Base-by-base conservation (phyloP, 139 green algal genomes). In the Astrephomene gubernaculifera region DNA sequence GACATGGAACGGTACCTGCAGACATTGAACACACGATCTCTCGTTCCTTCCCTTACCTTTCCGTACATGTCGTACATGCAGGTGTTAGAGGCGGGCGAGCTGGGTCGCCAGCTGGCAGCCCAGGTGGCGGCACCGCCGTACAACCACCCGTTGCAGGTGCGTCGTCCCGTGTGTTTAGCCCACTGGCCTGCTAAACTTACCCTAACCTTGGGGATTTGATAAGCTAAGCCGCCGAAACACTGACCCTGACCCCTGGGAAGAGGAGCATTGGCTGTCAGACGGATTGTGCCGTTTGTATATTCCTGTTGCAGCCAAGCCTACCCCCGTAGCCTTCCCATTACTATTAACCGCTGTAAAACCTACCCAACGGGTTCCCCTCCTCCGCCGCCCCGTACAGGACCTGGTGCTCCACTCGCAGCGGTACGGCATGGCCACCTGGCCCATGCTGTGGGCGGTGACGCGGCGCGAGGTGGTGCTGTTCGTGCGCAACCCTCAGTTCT, bases 81-180 rank as follows among this genome's bases (percentile, higher is more conserved):
- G 60, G 60, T 36, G 27, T 74, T 52, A n/a, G 41, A 52, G 27
- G 14, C 24, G 43, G 67, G 63, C 63, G 5, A 4, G 9, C 0
- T 41, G 24, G 90, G 90, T 33, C 78, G 69, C 31, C 25, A 33
- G 21, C 60, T 78, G 35, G 67, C 61, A 19, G 44, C 29, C 8
- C 65, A 52, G 6, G 39, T 91, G 43, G 71, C 64, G 67, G 76
- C 1, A 38, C 54, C 4, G 31, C 75, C 68, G 52, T 87, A 81
- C 36, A 71, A 29, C 7, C 44, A 89, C 57, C 43, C 63, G 39
- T 61, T 79, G 43, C 85, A 89, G 75, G 24, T n/a, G 43, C 38
- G 49, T 86, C 17, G 78, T 88, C 36, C 83, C 83, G 65, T 9
- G 4, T 7, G 65, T 1, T 52, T n/a, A 17, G 57, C 19, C 57